phyloP scores from a whole-genome alignment of 495 filamentous ascomycete genomes.

The Coniosporium apollinis region DNA sequence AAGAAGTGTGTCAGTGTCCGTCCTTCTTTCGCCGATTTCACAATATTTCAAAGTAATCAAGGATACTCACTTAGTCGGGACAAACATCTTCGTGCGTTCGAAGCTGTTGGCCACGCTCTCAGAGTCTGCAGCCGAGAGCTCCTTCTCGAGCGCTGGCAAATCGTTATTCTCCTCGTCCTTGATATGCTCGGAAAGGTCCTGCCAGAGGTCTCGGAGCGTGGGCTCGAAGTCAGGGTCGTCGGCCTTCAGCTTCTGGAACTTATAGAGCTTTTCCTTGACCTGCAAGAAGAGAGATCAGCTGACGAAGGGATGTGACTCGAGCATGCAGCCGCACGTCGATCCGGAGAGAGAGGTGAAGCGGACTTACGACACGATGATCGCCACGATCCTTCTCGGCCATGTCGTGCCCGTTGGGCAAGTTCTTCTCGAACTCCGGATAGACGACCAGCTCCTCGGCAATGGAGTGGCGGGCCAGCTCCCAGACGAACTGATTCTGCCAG shows the following conservation, averaged over 20 bases:
- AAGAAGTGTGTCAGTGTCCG: too few relatives aligned
- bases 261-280: slow-evolving; percentile 46
- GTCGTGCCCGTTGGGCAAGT: slow-evolving; percentile 31
- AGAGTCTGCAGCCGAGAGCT: not conserved
- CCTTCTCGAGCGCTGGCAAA: slow-evolving; percentile 25
- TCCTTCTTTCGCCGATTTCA: too few relatives aligned
- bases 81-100: slow-evolving; percentile 2
- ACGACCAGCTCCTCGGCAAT: slow-evolving; percentile 53
- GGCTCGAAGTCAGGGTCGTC: slow-evolving; percentile 31
- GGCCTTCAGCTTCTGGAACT: slow-evolving; percentile 39
- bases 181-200: slow-evolving; percentile 37
- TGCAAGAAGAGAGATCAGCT: slow-evolving; percentile 18
- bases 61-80: not conserved
- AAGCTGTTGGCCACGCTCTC: not conserved
- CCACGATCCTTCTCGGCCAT: slow-evolving; percentile 43
- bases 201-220: slow-evolving; percentile 36
- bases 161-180: slow-evolving; percentile 42
- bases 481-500: slow-evolving; percentile 52
- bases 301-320: too few relatives aligned
- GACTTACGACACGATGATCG: slow-evolving; percentile 37
- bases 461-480: slow-evolving; percentile 51
- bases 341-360: not conserved
- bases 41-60: too few relatives aligned
- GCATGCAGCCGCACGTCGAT: too few relatives aligned
- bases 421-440: slow-evolving; percentile 49